Evolutionary conservation across 2,329 filamentous ascomycete genomes (phyloP).

Genomic region (Calcarisporium arbuscula): DNA sequence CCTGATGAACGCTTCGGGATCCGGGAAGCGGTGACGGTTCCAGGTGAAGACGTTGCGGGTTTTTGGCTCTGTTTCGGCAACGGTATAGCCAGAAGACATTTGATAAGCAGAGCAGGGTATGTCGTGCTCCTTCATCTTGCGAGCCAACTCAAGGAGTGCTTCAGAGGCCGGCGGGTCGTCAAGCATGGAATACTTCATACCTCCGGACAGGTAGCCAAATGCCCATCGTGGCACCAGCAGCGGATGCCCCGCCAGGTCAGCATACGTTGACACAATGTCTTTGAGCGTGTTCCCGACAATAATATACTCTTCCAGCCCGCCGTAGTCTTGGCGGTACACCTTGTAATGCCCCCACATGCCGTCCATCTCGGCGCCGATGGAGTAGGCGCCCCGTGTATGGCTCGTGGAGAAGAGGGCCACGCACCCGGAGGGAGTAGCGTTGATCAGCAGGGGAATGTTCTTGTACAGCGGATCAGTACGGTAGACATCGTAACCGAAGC

Average conservation of each 20-base stretch:
- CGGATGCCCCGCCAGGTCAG: constrained; percentile 61
- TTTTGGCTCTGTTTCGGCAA: constrained; percentile 60
- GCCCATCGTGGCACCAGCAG: constrained; percentile 64
- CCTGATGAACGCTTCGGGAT: constrained; percentile 57
- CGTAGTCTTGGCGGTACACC: constrained; percentile 65
- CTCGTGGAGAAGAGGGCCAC: constrained; percentile 63
- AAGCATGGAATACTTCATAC: constrained; percentile 46
- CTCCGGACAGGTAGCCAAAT: constrained; percentile 66
- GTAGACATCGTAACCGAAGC: constrained; percentile 67
- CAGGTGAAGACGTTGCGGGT: constrained; percentile 61
- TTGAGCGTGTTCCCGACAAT: constrained; percentile 60
- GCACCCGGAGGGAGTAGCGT: constrained; percentile 56
- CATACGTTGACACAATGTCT: constrained; percentile 61
- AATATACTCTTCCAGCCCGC: constrained; percentile 65
- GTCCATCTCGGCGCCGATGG: constrained; percentile 66
- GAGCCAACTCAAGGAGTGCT: constrained; percentile 53
- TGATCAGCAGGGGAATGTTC: constrained; percentile 67
- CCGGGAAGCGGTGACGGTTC: constrained; percentile 64
- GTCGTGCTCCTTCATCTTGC: constrained; percentile 55
- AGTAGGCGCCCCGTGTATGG: constrained; percentile 58
- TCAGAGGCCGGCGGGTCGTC: constrained; percentile 48
- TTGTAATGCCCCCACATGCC: constrained; percentile 72
- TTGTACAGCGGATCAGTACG: constrained; percentile 69
- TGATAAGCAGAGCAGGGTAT: constrained; percentile 68
- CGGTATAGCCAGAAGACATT: constrained; percentile 67